Conservation (phyloP, 768 basidiomycete genomes). For the Leccinum aurantiacum region DNA sequence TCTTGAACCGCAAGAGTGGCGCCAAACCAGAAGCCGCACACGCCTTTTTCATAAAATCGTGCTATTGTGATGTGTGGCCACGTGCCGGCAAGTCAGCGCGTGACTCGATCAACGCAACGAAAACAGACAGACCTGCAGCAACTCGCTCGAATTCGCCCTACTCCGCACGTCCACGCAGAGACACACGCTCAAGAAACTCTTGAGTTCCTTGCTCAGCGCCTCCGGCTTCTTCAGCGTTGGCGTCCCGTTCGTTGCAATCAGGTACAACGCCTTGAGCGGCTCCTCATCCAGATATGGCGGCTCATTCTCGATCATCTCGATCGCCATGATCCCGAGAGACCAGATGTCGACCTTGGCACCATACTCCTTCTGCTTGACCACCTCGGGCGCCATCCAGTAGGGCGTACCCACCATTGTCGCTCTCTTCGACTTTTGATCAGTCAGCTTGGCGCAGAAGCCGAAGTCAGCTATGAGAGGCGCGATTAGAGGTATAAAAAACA, state of each 20-base stretch:
- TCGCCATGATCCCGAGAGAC: slow-evolving; percentile 98
- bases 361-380: slow-evolving; percentile 96
- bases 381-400: slow-evolving; percentile 99
- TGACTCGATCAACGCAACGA: background rate
- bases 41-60: slow-evolving; percentile 91
- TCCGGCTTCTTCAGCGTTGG: slow-evolving; percentile 98
- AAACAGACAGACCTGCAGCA: slow-evolving; percentile 64
- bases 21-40: slow-evolving; percentile 83
- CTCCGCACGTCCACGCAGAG: slow-evolving; percentile 95
- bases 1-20: slow-evolving; percentile 79
- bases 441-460: slow-evolving; percentile 94
- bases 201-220: slow-evolving; percentile 85
- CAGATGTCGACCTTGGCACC: slow-evolving; percentile 96
- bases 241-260: slow-evolving; percentile 98
- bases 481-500: slow-evolving; percentile 4
- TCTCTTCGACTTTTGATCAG: slow-evolving; percentile 94
- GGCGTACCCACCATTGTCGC: slow-evolving; percentile 99
- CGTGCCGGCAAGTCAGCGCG: background rate
- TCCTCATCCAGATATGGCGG: slow-evolving; percentile 96
- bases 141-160: slow-evolving; percentile 84
- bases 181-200: slow-evolving; percentile 97
- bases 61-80: slow-evolving; percentile 46
- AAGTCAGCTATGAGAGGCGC: slow-evolving; percentile 72
- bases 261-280: slow-evolving; percentile 88
- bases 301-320: slow-evolving; percentile 99